phyloP scores from a whole-genome alignment of 306 rosid species.

The Luffa aegyptiaca region DNA sequence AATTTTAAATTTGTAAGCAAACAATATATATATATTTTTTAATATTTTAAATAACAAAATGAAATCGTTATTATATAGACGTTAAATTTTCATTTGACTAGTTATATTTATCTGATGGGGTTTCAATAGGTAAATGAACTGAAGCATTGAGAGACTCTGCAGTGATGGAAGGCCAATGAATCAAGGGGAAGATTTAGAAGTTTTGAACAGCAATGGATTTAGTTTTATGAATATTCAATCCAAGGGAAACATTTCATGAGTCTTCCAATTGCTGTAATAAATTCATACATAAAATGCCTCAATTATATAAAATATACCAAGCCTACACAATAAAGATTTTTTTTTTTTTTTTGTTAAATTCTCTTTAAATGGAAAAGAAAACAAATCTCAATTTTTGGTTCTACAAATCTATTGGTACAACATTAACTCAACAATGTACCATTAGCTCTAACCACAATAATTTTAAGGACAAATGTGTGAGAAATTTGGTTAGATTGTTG shows the following conservation, averaged over 20 bases:
- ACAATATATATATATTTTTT: no score
- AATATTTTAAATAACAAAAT: background rate
- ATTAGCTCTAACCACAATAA: no score
- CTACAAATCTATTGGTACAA: no score
- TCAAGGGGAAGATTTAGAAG: background rate
- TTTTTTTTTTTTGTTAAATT: no score
- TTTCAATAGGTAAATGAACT: slow-evolving; percentile 4
- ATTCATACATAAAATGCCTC: background rate
- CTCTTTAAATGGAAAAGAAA: no score
- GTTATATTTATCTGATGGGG: background rate
- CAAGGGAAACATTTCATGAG: background rate
- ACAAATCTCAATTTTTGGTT: no score
- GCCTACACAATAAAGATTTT: background rate
- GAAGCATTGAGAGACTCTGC: background rate
- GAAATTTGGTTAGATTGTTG: no score
- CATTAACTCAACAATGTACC: no score
- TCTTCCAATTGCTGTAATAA: background rate
- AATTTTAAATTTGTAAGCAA: no score
- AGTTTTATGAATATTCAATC: background rate
- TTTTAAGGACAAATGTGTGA: no score
- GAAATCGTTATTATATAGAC: background rate
- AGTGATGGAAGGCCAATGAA: background rate
- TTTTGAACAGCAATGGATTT: background rate
- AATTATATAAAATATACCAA: background rate
- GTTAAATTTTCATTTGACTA: background rate